Conservation (phyloP, 2,329 filamentous ascomycete species). For the Epichloe coenophiala region DNA sequence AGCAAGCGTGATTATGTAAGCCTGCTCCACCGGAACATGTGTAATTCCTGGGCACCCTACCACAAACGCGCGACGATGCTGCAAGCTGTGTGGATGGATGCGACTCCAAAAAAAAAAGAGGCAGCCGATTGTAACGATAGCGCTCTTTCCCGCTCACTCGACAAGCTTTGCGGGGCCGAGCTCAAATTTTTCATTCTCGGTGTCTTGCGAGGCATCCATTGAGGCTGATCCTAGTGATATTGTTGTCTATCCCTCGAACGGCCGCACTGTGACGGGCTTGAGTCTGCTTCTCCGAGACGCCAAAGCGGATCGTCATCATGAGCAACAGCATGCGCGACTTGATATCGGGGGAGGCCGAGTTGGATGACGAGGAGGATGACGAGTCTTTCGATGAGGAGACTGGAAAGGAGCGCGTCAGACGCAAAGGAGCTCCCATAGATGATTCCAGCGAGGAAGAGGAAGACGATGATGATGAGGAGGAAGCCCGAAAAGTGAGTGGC, state of each 20-base stretch:
- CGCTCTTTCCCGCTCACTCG: slow-evolving; percentile 5
- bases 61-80: slow-evolving; percentile 15
- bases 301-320: slow-evolving; percentile 30
- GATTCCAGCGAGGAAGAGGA: slow-evolving; percentile 90
- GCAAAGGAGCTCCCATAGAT: slow-evolving; percentile 36
- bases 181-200: background rate
- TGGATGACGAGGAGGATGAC: slow-evolving; percentile 77
- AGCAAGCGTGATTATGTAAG: background rate
- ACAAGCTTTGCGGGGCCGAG: slow-evolving; percentile 1
- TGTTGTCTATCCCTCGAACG: background rate
- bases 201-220: background rate
- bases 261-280: background rate
- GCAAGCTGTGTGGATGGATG: slow-evolving; percentile 7
- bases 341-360: slow-evolving; percentile 72
- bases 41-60: slow-evolving; percentile 8
- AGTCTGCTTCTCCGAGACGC: background rate
- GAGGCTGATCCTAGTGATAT: background rate
- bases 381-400: slow-evolving; percentile 70
- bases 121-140: background rate
- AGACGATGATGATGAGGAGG: slow-evolving; percentile 83
- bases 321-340: slow-evolving; percentile 57
- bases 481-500: slow-evolving; percentile 51
- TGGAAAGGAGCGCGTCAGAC: slow-evolving; percentile 39
- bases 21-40: slow-evolving; percentile 2
- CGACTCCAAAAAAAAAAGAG: slow-evolving; percentile 13